Evolutionary conservation across 164 flowering plant species (phyloP), one percentile per base, ranked within the genome.

Genomic region (Piper betle): DNA sequence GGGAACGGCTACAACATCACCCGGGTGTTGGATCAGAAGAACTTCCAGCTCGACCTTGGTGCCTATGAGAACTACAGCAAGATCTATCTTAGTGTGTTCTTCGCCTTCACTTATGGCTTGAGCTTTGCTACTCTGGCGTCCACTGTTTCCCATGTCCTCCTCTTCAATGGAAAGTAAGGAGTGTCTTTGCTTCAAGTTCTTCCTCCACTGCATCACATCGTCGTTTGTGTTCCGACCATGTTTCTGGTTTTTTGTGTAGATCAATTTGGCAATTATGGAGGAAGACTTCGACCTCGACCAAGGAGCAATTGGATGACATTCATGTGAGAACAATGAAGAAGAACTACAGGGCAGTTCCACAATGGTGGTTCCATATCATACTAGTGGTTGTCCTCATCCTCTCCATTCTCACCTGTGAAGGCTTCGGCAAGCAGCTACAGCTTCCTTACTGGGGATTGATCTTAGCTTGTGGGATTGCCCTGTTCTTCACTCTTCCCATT

Each of bases 371-470:
- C n/a, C n/a, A n/a, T n/a, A n/a, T n/a, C n/a, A n/a, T n/a, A n/a
- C n/a, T n/a, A n/a, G n/a, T n/a, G n/a, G n/a, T n/a, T n/a, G n/a
- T n/a, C n/a, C n/a, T n/a, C n/a, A n/a, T n/a, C n/a, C n/a, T n/a
- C n/a, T n/a, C 94, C 3, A 1, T 91, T 7, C 15, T 69, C 60
- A 71, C 79, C 13, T 74, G 82, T 43, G 85, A 82, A 70, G 91
- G 89, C 13, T 88, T 86, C 53, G 72, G 63, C 42, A 71, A 71
- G 46, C 89, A 86, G 65, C 74, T 91, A 8, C 96, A 91, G 40
- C 91, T 91, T 15, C 96, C 96, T 4, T 86, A 82, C 77, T 91
- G 97, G 97, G 97, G 97, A 3, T 46, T 91, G 53, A 11, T 86
- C 5, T 55, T 88, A 43, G 87, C 96, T n/a, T 80, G 83, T 79